phyloP scores from a whole-genome alignment of 495 filamentous ascomycete species.

The Xylaria telfairii region DNA sequence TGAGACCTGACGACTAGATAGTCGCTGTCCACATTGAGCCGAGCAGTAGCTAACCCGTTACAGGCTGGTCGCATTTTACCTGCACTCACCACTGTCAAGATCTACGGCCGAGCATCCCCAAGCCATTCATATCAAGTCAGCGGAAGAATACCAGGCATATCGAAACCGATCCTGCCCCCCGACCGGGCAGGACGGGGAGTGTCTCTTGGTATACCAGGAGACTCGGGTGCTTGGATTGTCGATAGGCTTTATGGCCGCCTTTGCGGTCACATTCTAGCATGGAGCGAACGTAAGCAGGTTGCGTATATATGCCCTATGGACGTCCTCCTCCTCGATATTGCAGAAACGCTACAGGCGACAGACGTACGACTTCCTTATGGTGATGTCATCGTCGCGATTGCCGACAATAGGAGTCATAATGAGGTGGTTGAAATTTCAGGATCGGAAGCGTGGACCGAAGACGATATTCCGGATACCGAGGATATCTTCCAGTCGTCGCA shows the following conservation, averaged over 20 bases:
- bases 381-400: conserved; percentile 30
- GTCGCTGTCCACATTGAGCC: not conserved
- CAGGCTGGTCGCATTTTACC: conserved; percentile 76
- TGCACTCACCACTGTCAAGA: conserved; percentile 79
- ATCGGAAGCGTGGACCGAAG: conserved; percentile 26
- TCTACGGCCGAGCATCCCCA: conserved; percentile 80
- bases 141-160: conserved; percentile 51
- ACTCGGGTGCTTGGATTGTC: conserved; percentile 93
- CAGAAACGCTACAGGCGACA: conserved; percentile 67
- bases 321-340: conserved; percentile 83
- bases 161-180: conserved; percentile 14
- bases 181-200: conserved; percentile 18
- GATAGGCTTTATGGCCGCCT: conserved; percentile 79
- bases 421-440: conserved; percentile 35
- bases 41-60: not conserved
- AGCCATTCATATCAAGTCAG: conserved; percentile 81
- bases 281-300: conserved; percentile 73
- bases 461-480: conserved; percentile 28
- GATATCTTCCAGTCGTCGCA: conserved; percentile 24
- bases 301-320: conserved; percentile 97
- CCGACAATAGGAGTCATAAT: conserved; percentile 1
- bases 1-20: conserved; percentile 16
- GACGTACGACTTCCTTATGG: conserved; percentile 61
- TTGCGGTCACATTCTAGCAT: conserved; percentile 89
- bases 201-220: conserved; percentile 74